Evolutionary conservation across 805 yeast genomes (phyloP), one percentile per base, ranked within the genome.

Genomic region (Saccharomycopsis javanensis): DNA sequence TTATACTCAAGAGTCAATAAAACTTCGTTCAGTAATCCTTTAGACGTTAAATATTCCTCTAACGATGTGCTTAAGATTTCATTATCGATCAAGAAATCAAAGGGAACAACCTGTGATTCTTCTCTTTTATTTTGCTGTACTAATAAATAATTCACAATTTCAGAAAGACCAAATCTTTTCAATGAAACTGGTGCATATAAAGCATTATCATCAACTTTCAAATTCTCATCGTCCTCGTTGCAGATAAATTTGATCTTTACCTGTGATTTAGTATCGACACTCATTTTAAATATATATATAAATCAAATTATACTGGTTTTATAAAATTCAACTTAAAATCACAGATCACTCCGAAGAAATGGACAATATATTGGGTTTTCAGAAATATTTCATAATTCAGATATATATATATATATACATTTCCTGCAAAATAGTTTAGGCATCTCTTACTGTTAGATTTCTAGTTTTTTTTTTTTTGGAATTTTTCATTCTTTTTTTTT

Each of bases 141-240:
- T 54, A 94, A 75, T 57, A 94, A 76, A 72, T 94, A 97, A 72
- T 94, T 94, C 23, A 94, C 97, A 68, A 94, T 85, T 71, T 94
- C 98, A 4, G 97, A 88, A 45, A 94, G 78, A 57, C 99, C 99
- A 68, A 81, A 91, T 70, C 98, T 80, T 64, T 88, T 90, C 63
- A 94, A 77, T 3, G 85, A 72, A 23, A 86, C 85, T 23, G 99
- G 99, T 27, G 90, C 97, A 67, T 78, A 86, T 56, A 94, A 76
- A 13, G 99, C 96, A 54, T 85, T 80, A 59, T 88, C 94, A 18
- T 80, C 74, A 10, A 88, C 88, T 50, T 84, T 86, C 52, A 92
- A 69, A 16, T 80, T 67, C 60, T 81, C 83, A 66, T 86, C 92
- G 61, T 81, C 84, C 64, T 92, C 98, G 64, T 92, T 80, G 51